Conservation (phyloP, 371 early-diverging fungal species). For the Furculomyces boomerangus region DNA sequence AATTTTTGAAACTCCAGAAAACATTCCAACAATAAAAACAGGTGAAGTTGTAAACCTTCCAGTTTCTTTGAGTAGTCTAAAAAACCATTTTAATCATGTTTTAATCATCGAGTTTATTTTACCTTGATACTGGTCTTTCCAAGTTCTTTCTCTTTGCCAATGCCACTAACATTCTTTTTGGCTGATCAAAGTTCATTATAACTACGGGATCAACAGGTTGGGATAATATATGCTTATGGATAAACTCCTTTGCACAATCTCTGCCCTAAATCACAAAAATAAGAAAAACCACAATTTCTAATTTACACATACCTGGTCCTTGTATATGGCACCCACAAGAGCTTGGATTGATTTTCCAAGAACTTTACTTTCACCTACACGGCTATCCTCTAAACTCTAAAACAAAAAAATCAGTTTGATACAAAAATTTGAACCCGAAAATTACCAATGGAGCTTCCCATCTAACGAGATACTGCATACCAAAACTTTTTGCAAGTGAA, state of each 20-base stretch:
- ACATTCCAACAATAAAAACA: conserved; percentile 84
- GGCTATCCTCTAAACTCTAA: neutral
- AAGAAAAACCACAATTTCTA: neutral
- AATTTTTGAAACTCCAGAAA: conserved; percentile 64
- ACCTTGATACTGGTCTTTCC: conserved; percentile 35
- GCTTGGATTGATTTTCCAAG: conserved; percentile 43
- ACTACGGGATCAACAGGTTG: conserved; percentile 41
- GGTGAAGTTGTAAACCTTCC: conserved; percentile 68
- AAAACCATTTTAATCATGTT: neutral
- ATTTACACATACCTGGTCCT: conserved; percentile 41
- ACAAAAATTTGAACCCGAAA: neutral
- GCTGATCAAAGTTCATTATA: conserved; percentile 24
- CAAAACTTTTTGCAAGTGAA: conserved; percentile 50
- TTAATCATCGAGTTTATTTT: neutral
- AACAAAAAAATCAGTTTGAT: neutral
- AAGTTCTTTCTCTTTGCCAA: conserved; percentile 33
- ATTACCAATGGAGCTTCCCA: conserved; percentile 29
- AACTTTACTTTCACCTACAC: conserved; percentile 25
- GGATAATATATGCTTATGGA: conserved; percentile 30
- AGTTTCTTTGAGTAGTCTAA: conserved; percentile 70
- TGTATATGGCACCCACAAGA: conserved; percentile 67
- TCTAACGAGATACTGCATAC: conserved; percentile 56
- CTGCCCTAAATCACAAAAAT: neutral
- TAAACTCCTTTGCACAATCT: neutral
- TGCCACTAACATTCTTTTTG: conserved; percentile 43